Evolutionary conservation across 129 eudicot genomes (phyloP), one percentile per base, ranked within the genome.

Genomic region (Flaveria bidentis): DNA sequence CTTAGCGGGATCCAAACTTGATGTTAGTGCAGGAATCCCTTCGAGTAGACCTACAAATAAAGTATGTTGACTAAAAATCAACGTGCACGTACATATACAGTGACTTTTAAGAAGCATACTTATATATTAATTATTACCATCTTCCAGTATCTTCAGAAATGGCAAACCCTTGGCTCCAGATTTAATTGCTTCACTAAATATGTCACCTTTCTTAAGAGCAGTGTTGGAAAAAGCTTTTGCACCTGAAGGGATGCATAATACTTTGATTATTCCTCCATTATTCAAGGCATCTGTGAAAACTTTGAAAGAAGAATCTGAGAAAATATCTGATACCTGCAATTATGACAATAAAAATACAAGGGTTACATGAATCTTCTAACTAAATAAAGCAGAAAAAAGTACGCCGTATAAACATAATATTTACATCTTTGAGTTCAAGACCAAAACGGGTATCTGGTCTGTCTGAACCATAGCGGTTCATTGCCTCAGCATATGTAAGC

Each of bases 121-220:
- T 64, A 2, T 23, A 8, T 26, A 7, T 23, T 36, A 63, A 61
- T 6, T 42, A 44, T 77, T 82, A 91, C 98, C 98, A 75, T 91
- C 87, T 79, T 80, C 77, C 78, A 83, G 78, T 60, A 94, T 90
- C 88, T 94, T 94, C 71, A 91, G 84, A 84, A 88, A 94, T 49
- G 98, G 98, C 67, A 94, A 89, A 50, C 98, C 98, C 88, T 91
- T 94, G 17, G 98, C 98, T 53, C 98, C 98, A 69, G 98, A 94
- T 84, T 83, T 94, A 26, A 81, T 76, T 51, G 96, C 97, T 91
- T 91, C 97, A 61, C 81, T 84, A 76, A 85, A 84, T 53, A 94
- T 79, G n/a, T 91, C 98, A 41, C 98, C 98, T 80, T 89, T 94
- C 71, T 94, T 94, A 41, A 94, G 83, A 69, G 93, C 87, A 50